These are phyloP conservation scores for Trichoderma orchidacearum DNA, from an alignment of 495 filamentous ascomycete species.

Conservation along the genomic window DNA sequence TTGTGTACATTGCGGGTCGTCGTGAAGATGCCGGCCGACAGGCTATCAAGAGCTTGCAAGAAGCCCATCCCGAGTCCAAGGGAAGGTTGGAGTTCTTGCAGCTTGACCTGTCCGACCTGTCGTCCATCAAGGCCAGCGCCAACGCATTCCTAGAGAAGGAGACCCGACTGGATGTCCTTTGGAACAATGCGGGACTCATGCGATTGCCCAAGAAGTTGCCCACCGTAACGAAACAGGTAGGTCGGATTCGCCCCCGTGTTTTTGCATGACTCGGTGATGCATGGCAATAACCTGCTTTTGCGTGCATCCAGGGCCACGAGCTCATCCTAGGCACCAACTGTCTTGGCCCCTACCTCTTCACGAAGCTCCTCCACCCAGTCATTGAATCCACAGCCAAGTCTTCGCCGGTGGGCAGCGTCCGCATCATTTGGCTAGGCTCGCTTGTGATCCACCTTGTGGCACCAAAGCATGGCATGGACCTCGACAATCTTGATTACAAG, in stretches of 20 bases:
- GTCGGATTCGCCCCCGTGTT: not conserved
- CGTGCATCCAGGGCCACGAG: constrained; percentile 23
- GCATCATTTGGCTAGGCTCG: constrained; percentile 28
- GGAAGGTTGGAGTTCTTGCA: constrained; percentile 12
- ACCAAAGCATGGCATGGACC: constrained; percentile 13
- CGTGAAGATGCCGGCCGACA: constrained; percentile 11
- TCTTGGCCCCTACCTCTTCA: constrained; percentile 24
- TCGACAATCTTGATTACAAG: constrained; percentile 18
- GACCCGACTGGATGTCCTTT: constrained; percentile 10
- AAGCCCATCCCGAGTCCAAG: constrained; percentile 1
- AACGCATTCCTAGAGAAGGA: constrained; percentile 8
- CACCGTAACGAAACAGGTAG: not conserved
- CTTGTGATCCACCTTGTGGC: constrained; percentile 8
- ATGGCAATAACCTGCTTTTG: constrained; percentile 9
- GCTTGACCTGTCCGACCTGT: constrained; percentile 11
- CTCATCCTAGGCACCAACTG: constrained; percentile 21
- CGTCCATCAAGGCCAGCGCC: constrained; percentile 7
- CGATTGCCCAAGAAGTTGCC: not conserved
- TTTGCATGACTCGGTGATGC: too few species aligned
- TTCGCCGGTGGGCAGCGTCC: constrained; percentile 14
- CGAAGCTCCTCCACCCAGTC: constrained; percentile 28
- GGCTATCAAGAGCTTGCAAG: constrained; percentile 10
- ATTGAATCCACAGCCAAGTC: constrained; percentile 20
- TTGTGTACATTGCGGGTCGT: constrained; percentile 37
- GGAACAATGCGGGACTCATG: constrained; percentile 25